Evolutionary conservation across 441 rosid species (phyloP).

Genomic region (Jatropha multifida): DNA sequence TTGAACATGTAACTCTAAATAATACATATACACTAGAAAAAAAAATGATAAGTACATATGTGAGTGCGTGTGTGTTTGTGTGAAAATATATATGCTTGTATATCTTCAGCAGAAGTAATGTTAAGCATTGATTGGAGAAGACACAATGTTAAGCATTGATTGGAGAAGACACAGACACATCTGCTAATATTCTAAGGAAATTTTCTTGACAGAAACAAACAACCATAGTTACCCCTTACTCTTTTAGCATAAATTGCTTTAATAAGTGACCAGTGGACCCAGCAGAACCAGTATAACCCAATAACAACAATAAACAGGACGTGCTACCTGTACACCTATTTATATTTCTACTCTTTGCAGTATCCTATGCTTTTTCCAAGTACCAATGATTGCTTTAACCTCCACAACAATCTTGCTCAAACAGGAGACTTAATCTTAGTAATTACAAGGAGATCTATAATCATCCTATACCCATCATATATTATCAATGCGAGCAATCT

Average conservation of each 20-base stretch:
- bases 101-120: not conserved
- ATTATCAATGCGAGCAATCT: not conserved
- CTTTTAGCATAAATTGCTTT: not conserved
- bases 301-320: not conserved
- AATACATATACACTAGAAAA: not conserved
- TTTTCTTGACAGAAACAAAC: not conserved
- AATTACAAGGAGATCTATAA: not conserved
- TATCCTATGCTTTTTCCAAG: not conserved
- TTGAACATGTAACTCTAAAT: not conserved
- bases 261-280: not conserved
- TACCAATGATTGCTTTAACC: not conserved
- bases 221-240: not conserved
- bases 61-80: too few species aligned
- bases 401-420: not conserved
- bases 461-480: not conserved
- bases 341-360: not conserved
- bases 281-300: not conserved
- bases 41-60: not conserved
- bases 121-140: not conserved
- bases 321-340: not conserved
- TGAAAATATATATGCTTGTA: too few species aligned
- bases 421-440: not conserved
- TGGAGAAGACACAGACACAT: not conserved
- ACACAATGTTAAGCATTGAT: not conserved
- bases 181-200: not conserved